Evolutionary conservation across 495 filamentous ascomycete species (phyloP), one percentile per base, ranked within the genome.

Genomic region (Hapsidospora chrysogenum): DNA sequence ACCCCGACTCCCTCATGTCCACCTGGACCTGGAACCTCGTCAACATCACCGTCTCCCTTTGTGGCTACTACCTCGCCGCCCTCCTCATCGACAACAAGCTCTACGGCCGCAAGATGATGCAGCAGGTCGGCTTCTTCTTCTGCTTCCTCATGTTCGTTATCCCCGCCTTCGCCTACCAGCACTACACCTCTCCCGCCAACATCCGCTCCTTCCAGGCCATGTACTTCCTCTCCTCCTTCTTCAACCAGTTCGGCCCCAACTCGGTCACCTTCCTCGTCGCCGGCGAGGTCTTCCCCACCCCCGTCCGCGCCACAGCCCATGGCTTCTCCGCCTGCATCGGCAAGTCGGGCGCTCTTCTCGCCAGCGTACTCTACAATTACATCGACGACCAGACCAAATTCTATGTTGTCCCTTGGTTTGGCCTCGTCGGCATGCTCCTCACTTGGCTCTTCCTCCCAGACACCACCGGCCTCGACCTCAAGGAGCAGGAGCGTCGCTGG

Each of bases 191-290:
- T 9, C 59, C 63, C 0, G 58, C 57, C 11, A 67, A 79, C 45
- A 76, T 92, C 60, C 66, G 76, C 40, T 58, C 62, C 0, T 94
- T 94, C 76, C 83, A 89, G 56, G 71, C 84, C 41, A 89, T 94
- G 80, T 79, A 92, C 66, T 94, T 86, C 64, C 53, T 89, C 31
- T 80, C 78, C 30, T 83, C 78, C 26, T 92, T 94, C 66, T 94
- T 94, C 74, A 92, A 89, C 65, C 85, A 94, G 54, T 92, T 94
- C 47, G 84, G 85, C 6, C 84, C 85, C 55, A 94, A 92, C 66
- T 72, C 70, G 36, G 81, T 92, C 37, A 86, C 83, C 33, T 93
- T 94, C 76, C 64, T 92, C 38, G 81, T 87, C 15, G 85, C 85
- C 18, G 85, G 82, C 18, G 85, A 94, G 52, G 80, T 87, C 9